Evolutionary conservation across 2,329 filamentous ascomycete genomes (phyloP), one percentile per base, ranked within the genome.

Genomic region (Cephalotrichum gorgonifer): DNA sequence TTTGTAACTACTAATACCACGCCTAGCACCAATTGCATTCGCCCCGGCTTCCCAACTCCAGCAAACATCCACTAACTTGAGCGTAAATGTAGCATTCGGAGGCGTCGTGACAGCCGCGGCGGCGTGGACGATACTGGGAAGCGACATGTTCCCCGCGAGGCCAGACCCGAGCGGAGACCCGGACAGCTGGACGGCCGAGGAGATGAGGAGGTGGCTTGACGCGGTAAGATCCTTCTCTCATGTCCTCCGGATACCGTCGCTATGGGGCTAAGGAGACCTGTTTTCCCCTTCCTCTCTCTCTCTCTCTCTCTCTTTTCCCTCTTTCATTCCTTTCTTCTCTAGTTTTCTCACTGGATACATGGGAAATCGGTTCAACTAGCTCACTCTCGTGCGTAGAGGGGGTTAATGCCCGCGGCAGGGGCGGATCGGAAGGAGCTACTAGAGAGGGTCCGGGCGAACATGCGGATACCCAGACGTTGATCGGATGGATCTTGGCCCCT

Each of bases 101-200:
- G 87, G 86, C 9, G 75, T 94, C 47, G 78, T 96, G 14, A 86
- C 86, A 6, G 88, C 86, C 2, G 88, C 85, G 2, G 85, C 88
- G 15, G 81, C 79, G 39, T 95, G 86, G 84, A 78, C 79, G 17
- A 91, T 96, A 57, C 94, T 86, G 83, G 88, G 88, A 50, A 76
- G 79, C 48, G 88, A 91, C 54, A 77, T 96, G 59, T 95, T 96
- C 59, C 90, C 90, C 1, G 65, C 77, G 3, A 72, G 81, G 55
- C 52, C 72, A 44, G 89, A 95, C 61, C 88, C 90, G n/a, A 86
- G 72, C 26, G 89, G 89, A 52, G 76, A 88, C 70, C 79, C 70
- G 38, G 69, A 73, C 38, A 63, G 60, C 9, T 97, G 91, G 91
- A 88, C 87, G 0, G 73, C 75, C 50, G 83, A 88, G 44, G 88